phyloP scores from a whole-genome alignment of 2,329 filamentous ascomycete species.

The Exophiala viscosa region DNA sequence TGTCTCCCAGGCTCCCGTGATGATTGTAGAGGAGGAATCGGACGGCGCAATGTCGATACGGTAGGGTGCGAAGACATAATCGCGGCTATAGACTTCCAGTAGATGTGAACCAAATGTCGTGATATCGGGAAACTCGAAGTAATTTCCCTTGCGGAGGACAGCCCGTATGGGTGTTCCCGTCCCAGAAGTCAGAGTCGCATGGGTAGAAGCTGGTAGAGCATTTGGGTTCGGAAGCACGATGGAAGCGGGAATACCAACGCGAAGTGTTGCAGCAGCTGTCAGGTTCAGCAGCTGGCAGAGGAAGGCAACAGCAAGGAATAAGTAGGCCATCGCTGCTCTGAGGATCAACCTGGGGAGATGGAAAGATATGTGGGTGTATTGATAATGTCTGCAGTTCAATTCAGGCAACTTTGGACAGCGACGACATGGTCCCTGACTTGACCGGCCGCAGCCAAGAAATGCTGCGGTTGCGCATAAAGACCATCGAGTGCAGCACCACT shows the following conservation, averaged over 20 bases:
- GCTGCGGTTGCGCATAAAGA: no score
- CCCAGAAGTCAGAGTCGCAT: conserved; percentile 48
- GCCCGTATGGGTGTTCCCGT: conserved; percentile 44
- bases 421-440: no score
- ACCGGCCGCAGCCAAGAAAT: no score
- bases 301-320: not conserved
- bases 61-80: conserved; percentile 72
- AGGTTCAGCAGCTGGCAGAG: not conserved
- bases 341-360: no score
- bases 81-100: conserved; percentile 71
- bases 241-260: conserved; percentile 40
- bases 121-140: conserved; percentile 73
- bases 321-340: not conserved
- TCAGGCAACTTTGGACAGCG: no score
- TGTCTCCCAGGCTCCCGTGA: conserved; percentile 24
- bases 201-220: conserved; percentile 42
- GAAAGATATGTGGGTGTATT: no score
- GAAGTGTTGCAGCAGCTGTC: conserved; percentile 11
- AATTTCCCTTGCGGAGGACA: conserved; percentile 48
- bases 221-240: conserved; percentile 43
- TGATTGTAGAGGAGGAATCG: conserved; percentile 39
- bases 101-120: conserved; percentile 66
- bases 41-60: conserved; percentile 64
- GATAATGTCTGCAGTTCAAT: no score
- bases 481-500: no score